Conservation (phyloP, 2,329 filamentous ascomycete species). For the Hypoxylon sp. region DNA sequence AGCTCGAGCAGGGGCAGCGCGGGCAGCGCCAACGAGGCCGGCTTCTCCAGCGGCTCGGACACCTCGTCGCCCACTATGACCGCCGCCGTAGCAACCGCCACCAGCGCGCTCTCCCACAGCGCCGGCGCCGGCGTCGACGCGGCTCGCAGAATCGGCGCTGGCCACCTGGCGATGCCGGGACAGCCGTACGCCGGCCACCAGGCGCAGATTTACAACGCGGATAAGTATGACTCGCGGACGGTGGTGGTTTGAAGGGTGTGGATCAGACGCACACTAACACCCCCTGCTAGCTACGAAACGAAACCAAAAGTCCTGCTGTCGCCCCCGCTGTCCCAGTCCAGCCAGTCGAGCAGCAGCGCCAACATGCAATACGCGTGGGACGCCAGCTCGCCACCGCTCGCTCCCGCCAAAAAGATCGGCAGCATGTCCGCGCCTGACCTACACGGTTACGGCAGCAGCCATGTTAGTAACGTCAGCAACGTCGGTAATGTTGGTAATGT, state of each 20-base stretch:
- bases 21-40: slow-evolving; percentile 18
- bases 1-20: slow-evolving; percentile 14
- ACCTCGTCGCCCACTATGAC: slow-evolving; percentile 33
- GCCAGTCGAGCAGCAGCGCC: not conserved
- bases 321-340: slow-evolving; percentile 5
- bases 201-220: slow-evolving; percentile 1
- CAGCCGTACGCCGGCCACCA: slow-evolving; percentile 19
- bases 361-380: slow-evolving; percentile 27
- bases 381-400: not conserved
- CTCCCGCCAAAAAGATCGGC: not conserved
- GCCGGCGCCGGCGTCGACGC: slow-evolving; percentile 10
- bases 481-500: not conserved
- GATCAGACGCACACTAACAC: not conserved
- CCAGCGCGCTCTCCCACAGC: not conserved
- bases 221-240: slow-evolving; percentile 18
- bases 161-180: slow-evolving; percentile 34
- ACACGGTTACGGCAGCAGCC: not conserved
- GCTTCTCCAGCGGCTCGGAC: slow-evolving; percentile 41
- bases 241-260: not conserved
- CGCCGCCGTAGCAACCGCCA: slow-evolving; percentile 4
- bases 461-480: too few species aligned
- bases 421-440: not conserved
- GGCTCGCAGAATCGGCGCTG: slow-evolving; percentile 4
- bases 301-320: slow-evolving; percentile 26
- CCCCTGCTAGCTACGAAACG: slow-evolving; percentile 22